These are phyloP conservation scores for Hippophae gyantsensis DNA, from an alignment of 306 rosid genomes.

Conservation along the genomic window DNA sequence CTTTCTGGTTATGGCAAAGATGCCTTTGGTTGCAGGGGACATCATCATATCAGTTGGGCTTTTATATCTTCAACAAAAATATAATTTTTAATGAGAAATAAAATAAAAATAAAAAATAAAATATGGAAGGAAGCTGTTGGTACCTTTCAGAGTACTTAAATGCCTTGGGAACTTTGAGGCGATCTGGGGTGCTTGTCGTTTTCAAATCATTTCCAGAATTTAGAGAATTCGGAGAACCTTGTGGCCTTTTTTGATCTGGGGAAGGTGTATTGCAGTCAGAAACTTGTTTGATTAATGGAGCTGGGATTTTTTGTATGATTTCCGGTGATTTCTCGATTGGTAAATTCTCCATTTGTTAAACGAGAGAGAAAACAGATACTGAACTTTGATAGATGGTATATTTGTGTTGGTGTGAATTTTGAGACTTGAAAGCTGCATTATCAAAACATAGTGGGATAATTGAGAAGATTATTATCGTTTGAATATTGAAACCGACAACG, in stretches of 20 bases:
- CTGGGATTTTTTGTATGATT: conserved; percentile 26
- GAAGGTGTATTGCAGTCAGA: conserved; percentile 38
- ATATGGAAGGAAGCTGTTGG: not conserved
- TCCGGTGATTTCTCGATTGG: conserved; percentile 1
- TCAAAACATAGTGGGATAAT: too few species aligned
- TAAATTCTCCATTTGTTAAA: conserved; percentile 31
- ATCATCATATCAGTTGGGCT: conserved; percentile 88
- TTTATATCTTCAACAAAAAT: conserved; percentile 38
- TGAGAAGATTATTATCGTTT: too few species aligned
- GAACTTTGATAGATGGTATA: too few species aligned
- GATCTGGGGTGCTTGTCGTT: conserved; percentile 49
- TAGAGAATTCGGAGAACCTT: conserved; percentile 18
- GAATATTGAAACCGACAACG: too few species aligned
- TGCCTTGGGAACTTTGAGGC: conserved; percentile 67
- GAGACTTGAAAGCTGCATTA: too few species aligned
- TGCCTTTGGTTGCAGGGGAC: conserved; percentile 72
- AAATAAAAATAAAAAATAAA: not conserved
- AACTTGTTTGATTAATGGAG: conserved; percentile 10
- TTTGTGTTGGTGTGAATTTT: not conserved
- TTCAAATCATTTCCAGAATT: conserved; percentile 37
- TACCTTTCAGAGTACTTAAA: conserved; percentile 88
- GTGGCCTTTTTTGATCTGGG: conserved; percentile 19
- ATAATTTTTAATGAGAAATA: not conserved
- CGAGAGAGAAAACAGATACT: not conserved
- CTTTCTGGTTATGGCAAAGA: conserved; percentile 63